phyloP scores from a whole-genome alignment of 2,329 filamentous ascomycete species.

The Phyllosticta paracitricarpa region DNA sequence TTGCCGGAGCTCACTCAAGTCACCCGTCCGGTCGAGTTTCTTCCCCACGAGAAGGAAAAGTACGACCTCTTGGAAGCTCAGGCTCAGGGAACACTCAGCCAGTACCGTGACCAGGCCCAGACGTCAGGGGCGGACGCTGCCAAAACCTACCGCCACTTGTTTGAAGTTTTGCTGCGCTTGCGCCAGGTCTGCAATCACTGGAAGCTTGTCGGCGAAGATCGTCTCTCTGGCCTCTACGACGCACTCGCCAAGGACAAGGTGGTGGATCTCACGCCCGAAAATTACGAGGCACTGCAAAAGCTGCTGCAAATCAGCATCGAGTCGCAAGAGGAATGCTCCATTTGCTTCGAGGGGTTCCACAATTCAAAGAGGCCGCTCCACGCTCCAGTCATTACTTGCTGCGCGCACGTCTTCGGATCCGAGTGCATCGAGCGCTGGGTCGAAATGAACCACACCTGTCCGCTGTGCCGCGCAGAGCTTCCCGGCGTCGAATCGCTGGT shows the following conservation, averaged over 20 bases:
- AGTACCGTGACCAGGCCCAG: conserved; percentile 59
- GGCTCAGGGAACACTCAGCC: conserved; percentile 64
- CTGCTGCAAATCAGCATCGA: conserved; percentile 69
- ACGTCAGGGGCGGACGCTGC: conserved; percentile 57
- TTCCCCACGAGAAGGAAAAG: conserved; percentile 52
- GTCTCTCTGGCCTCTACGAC: conserved; percentile 61
- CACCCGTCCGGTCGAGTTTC: conserved; percentile 54
- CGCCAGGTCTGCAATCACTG: conserved; percentile 79
- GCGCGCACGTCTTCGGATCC: conserved; percentile 70
- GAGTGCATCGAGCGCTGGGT: conserved; percentile 67
- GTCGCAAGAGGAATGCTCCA: conserved; percentile 69
- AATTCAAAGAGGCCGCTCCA: conserved; percentile 34
- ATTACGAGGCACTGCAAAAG: conserved; percentile 60
- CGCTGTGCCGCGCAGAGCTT: conserved; percentile 68
- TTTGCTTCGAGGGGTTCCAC: conserved; percentile 57
- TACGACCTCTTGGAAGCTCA: conserved; percentile 58
- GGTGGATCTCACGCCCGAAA: conserved; percentile 62
- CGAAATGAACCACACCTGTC: conserved; percentile 67
- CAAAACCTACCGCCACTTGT: conserved; percentile 70
- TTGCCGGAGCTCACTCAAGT: conserved; percentile 57
- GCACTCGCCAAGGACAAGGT: conserved; percentile 58
- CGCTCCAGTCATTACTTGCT: conserved; percentile 71
- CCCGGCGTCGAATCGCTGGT: conserved; percentile 47
- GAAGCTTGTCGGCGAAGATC: conserved; percentile 62
- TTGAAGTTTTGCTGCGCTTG: conserved; percentile 69